Evolutionary conservation across 2,329 filamentous ascomycete genomes (phyloP).

Genomic region (Aspergillus novofumigatus): DNA sequence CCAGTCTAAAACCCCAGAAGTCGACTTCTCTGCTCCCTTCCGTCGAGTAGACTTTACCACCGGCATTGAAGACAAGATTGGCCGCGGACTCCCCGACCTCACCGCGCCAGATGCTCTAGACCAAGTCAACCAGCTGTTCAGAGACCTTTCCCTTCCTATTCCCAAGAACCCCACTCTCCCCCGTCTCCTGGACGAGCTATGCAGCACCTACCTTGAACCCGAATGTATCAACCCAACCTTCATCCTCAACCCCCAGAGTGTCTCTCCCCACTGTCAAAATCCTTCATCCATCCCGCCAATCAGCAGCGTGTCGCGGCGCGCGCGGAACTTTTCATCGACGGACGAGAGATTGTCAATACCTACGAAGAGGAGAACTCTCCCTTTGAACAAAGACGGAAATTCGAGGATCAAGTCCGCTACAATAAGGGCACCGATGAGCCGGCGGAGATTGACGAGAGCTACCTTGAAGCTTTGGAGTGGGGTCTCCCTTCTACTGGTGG

Average conservation of each 20-base stretch:
- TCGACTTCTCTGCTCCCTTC: conserved; percentile 58
- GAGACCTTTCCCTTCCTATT: conserved; percentile 44
- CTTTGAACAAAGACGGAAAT: conserved; percentile 78
- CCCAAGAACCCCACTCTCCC: conserved; percentile 56
- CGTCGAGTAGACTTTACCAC: conserved; percentile 77
- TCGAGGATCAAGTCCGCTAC: conserved; percentile 56
- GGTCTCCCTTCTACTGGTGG: conserved; percentile 93
- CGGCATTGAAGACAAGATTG: conserved; percentile 66
- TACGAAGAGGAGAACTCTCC: conserved; percentile 98
- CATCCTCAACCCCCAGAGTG: conserved; percentile 86
- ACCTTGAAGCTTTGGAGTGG: conserved; percentile 78
- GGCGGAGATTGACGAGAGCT: conserved; percentile 67
- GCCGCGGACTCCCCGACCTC: conserved; percentile 62
- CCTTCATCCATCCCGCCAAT: conserved; percentile 65
- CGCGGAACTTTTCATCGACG: conserved; percentile 77
- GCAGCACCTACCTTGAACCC: conserved; percentile 72
- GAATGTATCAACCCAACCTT: conserved; percentile 70
- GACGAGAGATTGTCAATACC: conserved; percentile 85
- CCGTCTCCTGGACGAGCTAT: conserved; percentile 77
- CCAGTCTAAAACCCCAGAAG: conserved; percentile 47
- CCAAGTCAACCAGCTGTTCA: conserved; percentile 55
- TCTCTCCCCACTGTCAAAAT: conserved; percentile 88
- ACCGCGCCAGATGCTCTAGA: conserved; percentile 51
- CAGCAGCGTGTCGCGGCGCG: conserved; percentile 73
- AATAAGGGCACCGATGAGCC: conserved; percentile 47